Evolutionary conservation across 176 grass and related monocot species (phyloP).

Genomic region (Microstegium vimineum): DNA sequence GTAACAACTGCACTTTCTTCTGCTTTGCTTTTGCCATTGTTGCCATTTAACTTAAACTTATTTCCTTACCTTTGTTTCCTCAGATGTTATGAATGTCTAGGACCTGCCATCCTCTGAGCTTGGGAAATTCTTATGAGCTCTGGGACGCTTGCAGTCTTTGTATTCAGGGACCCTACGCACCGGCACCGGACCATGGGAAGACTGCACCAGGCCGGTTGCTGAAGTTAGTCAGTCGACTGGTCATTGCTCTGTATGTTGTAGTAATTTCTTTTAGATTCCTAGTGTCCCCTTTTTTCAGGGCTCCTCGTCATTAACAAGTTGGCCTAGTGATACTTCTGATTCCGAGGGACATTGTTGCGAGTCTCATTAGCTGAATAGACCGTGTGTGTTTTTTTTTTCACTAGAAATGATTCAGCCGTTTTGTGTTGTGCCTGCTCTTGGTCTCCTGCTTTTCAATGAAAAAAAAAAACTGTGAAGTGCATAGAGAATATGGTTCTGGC

Average conservation of each 20-base stretch:
- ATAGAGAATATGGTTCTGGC: not conserved
- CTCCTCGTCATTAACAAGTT: not conserved
- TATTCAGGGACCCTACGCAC: not conserved
- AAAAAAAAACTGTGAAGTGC: not conserved
- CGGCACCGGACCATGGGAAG: not conserved
- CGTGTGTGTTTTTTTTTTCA: not conserved
- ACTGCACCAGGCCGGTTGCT: not conserved
- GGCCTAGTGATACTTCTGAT: not conserved
- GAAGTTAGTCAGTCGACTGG: not conserved
- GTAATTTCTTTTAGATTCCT: constrained; percentile 10
- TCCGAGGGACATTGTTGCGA: not conserved
- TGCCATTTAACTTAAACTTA: not conserved
- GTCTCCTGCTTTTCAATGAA: not conserved
- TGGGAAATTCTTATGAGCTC: constrained; percentile 3
- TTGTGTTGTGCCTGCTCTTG: not conserved
- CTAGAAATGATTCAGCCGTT: not conserved
- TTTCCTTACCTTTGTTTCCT: not conserved
- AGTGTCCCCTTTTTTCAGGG: not conserved
- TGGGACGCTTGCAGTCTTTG: not conserved
- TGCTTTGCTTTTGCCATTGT: not conserved
- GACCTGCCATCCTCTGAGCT: constrained; percentile 12
- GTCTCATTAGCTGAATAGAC: not conserved
- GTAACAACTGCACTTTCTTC: not conserved
- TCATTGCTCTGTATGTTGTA: constrained; percentile 28
- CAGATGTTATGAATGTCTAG: constrained; percentile 29